Percentiles rank a stretch among this genome's conserved stretches.
Evolutionary conservation across 345 rosid genomes (phyloP).

Genomic region (Acer campestre): DNA sequence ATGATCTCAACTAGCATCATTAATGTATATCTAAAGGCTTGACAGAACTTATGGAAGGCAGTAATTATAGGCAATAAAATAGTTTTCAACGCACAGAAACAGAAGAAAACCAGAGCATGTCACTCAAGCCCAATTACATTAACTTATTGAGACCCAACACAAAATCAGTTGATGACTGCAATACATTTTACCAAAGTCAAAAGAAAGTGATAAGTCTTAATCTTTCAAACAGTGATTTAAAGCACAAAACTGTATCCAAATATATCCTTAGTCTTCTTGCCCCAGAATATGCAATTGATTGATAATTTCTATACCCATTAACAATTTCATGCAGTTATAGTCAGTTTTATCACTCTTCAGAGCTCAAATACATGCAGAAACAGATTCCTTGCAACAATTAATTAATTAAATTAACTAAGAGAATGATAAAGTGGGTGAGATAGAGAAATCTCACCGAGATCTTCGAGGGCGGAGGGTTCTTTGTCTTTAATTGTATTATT

Average conservation of each 20-base stretch:
- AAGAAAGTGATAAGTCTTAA: neutral
- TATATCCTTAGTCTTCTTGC: neutral
- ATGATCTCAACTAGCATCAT: neutral
- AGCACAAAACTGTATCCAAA: neutral
- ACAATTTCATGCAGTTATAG: neutral
- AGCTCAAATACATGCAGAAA: neutral
- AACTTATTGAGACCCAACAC: neutral
- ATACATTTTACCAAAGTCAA: neutral
- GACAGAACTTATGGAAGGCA: neutral
- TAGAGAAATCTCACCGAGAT: constrained; percentile 62
- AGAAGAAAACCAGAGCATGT: no score
- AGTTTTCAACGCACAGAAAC: neutral
- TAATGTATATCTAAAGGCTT: neutral
- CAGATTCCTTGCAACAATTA: no score
- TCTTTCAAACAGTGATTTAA: neutral
- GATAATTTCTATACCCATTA: neutral
- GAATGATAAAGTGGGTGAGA: neutral
- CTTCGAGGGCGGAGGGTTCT: constrained; percentile 79
- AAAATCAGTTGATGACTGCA: neutral
- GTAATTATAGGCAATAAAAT: no score
- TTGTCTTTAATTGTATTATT: constrained; percentile 34
- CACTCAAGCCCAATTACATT: neutral
- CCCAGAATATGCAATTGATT: neutral
- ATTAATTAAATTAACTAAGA: neutral
- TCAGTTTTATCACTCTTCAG: neutral